Evolutionary conservation across 2,329 filamentous ascomycete species (phyloP).

Genomic region (Sarocladiaceae sp.): DNA sequence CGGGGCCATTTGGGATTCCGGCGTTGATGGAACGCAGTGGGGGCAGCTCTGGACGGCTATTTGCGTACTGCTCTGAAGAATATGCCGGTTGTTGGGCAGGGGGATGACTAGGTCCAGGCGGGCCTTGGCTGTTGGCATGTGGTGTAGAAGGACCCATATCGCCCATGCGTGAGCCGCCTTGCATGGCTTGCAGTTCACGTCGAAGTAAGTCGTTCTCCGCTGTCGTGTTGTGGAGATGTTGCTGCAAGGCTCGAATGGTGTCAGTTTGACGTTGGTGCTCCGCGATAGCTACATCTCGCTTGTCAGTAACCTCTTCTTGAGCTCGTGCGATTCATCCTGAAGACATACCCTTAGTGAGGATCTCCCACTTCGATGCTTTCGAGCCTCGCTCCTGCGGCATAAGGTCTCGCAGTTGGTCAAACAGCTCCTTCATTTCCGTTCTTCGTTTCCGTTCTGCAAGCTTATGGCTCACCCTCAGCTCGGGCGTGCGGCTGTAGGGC

Average conservation of each 20-base stretch:
- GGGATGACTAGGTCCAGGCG: constrained; percentile 19
- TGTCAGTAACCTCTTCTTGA: neutral
- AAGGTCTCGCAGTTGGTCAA: constrained; percentile 73
- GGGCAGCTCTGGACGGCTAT: constrained; percentile 47
- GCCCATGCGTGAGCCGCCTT: constrained; percentile 25
- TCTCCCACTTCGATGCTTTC: constrained; percentile 89
- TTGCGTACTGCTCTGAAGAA: constrained; percentile 25
- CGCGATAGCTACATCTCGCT: neutral
- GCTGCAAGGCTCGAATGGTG: constrained; percentile 40
- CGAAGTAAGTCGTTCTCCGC: constrained; percentile 45
- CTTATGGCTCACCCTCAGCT: constrained; percentile 79
- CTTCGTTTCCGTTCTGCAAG: constrained; percentile 78
- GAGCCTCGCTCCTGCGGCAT: constrained; percentile 78
- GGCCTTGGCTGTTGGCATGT: constrained; percentile 22
- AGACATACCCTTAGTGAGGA: constrained; percentile 71
- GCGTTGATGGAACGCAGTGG: constrained; percentile 50
- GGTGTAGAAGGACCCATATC: constrained; percentile 24
- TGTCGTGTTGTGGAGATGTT: constrained; percentile 36
- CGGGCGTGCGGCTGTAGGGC: constrained; percentile 78
- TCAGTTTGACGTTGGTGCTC: constrained; percentile 37
- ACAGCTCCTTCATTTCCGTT: constrained; percentile 85
- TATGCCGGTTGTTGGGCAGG: constrained; percentile 21
- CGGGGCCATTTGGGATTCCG: constrained; percentile 39
- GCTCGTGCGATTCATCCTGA: neutral
- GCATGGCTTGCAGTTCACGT: constrained; percentile 42